Base-by-base conservation (phyloP, 306 rosid species). In the Ormosia emarginata region DNA sequence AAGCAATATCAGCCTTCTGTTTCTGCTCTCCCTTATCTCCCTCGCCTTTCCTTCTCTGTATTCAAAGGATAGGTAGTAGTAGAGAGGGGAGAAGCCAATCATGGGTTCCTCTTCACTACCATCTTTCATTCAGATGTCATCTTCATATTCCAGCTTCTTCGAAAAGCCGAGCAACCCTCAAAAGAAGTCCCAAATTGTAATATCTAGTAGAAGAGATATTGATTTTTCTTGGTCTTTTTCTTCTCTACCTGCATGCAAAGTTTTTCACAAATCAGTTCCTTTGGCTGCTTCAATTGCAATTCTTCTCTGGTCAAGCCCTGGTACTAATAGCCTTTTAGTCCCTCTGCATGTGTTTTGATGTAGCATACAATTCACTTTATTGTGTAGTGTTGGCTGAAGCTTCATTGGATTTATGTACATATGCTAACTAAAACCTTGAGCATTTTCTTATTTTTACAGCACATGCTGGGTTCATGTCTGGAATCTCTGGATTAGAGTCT, bases 391-490 rank as follows among this genome's bases (percentile, higher is more conserved):
- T 74, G 57, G 53, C 8, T 73, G 37, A 67, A 74, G 2, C 9
- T 43, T 58, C 7, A 59, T 8, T 56, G 46, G 58, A 29, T 24
- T 24, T 12, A 37, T 36, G 40, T 2, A 80, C 2, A 64, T 9
- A 57, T 74, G 37, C 56, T 80, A 58, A 6, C 15, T 46, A 32
- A 34, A 37, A 50, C 46, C 15, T 77, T 81, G 71, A 67, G 34
- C 50, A 34, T 56, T 86, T 81, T 65, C 2, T 47, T 32, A 17
- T 70, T 57, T 57, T 80, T 83, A 80, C 95, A 93, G 99, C 93
- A 40, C 82, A 88, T 79, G 99, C 98, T 24, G 99, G 99, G 68
- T 71, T 95, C 52, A 87, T 95, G 82, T 95, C 97, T 8, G 99
- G 99, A 81, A 89, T 82, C 29, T 10, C 97, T 3, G 99, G 99